Base-by-base conservation (phyloP, 2,329 filamentous ascomycete species). In the Xylaria multiplex region DNA sequence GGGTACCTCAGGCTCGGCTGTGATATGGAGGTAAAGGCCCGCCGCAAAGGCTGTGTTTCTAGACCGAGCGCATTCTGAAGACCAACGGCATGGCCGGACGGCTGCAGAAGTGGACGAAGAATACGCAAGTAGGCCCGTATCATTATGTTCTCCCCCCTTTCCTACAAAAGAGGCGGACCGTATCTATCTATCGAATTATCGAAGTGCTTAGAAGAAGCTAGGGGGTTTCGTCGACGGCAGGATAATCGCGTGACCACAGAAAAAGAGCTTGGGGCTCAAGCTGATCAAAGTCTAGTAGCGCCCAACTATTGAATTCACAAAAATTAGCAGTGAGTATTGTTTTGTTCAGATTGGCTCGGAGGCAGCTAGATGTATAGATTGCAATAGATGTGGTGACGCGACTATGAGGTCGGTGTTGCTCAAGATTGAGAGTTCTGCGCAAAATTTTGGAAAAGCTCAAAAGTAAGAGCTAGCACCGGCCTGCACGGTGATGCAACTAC, bases 1-100 rank as follows among this genome's bases (percentile, higher is more conserved):
- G 55, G 56, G 13, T 59, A 19, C 13, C 58, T 45, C 7, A 60
- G 52, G 27, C 63, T 52, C 7, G 61, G 57, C 46, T 68, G 71
- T 6, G 67, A 59, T 55, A 56, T 65, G 16, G 70, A 70, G 35
- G 62, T n/a, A 42, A 74, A 70, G 1, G 68, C 67, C 45, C 71
- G 67, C 46, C 62, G 65, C 32, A 69, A 50, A 42, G 63, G 62
- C 19, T 64, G 69, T 8, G 62, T 55, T 63, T 69, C 71, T 8
- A 69, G 57, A n/a, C 68, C 62, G 24, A 69, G 65, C 42, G 64
- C 61, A 56, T 59, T 65, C 30, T 61, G 72, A 57, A 71, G 60
- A 37, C 69, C 27, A 42, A 59, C 49, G 43, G 56, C 57, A 65
- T 48, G 57, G 43, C 68, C 54, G 57, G 60, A 53, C 6, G 60